phyloP scores from a whole-genome alignment of 495 filamentous ascomycete genomes.

The Tetracladium setigerum region DNA sequence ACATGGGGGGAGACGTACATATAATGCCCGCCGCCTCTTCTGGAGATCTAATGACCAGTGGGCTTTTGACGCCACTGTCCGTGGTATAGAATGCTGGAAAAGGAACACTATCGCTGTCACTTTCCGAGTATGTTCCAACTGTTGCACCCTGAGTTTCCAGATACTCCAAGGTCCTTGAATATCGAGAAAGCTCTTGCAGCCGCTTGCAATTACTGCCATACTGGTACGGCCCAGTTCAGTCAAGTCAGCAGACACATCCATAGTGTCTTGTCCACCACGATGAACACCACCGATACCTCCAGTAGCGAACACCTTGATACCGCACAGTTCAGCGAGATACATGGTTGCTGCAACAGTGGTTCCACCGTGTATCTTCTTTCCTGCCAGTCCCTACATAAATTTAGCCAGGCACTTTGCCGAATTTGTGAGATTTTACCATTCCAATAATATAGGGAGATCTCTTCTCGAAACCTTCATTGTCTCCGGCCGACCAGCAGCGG shows the following conservation, averaged over 20 bases:
- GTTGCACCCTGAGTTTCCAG: constrained; percentile 88
- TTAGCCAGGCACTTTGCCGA: not conserved
- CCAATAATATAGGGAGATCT: constrained; percentile 80
- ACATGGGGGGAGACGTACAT: constrained; percentile 39
- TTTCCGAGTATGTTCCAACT: constrained; percentile 84
- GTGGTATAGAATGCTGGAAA: constrained; percentile 87
- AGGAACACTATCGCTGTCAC: constrained; percentile 54
- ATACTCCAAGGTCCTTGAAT: constrained; percentile 84
- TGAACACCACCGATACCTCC: constrained; percentile 87
- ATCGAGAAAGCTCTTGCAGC: constrained; percentile 94
- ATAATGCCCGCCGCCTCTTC: constrained; percentile 80
- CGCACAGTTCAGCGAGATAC: constrained; percentile 78
- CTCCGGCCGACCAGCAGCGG: constrained; percentile 50
- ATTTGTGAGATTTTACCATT: constrained; percentile 42
- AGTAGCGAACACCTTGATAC: constrained; percentile 90
- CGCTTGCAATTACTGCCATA: constrained; percentile 80
- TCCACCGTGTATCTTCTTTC: constrained; percentile 68
- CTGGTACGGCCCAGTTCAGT: constrained; percentile 91
- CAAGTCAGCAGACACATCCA: constrained; percentile 93
- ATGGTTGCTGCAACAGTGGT: constrained; percentile 93
- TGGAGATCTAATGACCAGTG: constrained; percentile 63
- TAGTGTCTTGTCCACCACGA: constrained; percentile 71
- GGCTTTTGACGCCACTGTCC: constrained; percentile 76
- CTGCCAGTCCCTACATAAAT: constrained; percentile 46
- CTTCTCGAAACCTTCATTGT: constrained; percentile 78